Conservation (phyloP, 495 filamentous ascomycete genomes). For the Tuber calosporum region DNA sequence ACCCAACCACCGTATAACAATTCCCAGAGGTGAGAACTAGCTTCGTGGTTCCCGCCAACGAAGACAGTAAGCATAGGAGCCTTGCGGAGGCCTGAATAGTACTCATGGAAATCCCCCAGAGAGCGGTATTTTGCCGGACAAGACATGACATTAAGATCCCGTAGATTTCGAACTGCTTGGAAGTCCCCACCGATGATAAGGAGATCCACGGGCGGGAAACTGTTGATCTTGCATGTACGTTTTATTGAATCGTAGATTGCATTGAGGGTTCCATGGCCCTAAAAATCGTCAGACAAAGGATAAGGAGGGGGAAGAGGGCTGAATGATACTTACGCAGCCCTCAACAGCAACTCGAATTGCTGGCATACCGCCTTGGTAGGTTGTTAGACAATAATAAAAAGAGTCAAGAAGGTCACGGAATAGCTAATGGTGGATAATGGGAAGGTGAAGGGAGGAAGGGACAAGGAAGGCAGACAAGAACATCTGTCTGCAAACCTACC, state of each 20-base stretch:
- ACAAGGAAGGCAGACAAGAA: background rate
- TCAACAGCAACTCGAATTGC: slow-evolving; percentile 53
- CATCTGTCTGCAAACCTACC: background rate
- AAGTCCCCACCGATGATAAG: slow-evolving; percentile 79
- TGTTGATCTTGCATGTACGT: slow-evolving; percentile 54
- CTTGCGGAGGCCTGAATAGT: slow-evolving; percentile 68
- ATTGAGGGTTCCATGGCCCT: slow-evolving; percentile 87
- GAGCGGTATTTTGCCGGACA: slow-evolving; percentile 74
- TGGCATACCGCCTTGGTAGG: background rate
- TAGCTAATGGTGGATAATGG: background rate
- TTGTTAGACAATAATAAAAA: background rate
- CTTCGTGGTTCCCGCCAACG: slow-evolving; percentile 91
- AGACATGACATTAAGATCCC: slow-evolving; percentile 78
- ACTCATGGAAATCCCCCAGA: slow-evolving; percentile 84
- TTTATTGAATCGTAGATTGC: slow-evolving; percentile 76
- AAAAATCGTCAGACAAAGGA: slow-evolving; percentile 12
- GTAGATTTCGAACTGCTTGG: slow-evolving; percentile 78
- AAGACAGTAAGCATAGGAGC: slow-evolving; percentile 90
- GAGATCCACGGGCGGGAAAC: slow-evolving; percentile 83
- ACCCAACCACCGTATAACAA: slow-evolving; percentile 95
- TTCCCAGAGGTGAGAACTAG: slow-evolving; percentile 76
- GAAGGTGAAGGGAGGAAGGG: background rate
- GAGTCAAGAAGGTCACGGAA: background rate
- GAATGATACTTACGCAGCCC: slow-evolving; percentile 62
- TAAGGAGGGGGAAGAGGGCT: background rate